These are phyloP conservation scores for Chaetomium cochliodes DNA, from an alignment of 495 filamentous ascomycete species.

Conservation along the genomic window DNA sequence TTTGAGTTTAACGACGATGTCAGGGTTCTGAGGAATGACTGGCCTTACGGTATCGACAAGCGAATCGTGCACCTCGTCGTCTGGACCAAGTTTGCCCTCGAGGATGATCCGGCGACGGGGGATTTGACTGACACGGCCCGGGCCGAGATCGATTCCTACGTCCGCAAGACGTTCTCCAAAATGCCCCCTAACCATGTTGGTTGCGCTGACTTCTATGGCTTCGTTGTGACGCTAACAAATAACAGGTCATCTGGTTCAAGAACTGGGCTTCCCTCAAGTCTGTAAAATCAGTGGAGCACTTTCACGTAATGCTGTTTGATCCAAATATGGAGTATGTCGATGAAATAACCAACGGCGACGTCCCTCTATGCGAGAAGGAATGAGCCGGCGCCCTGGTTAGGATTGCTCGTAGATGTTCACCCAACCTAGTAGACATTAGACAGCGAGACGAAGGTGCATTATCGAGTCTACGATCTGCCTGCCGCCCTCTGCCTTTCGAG, in stretches of 20 bases:
- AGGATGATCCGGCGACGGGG: constrained; percentile 62
- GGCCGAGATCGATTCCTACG: constrained; percentile 64
- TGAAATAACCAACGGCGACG: constrained; percentile 72
- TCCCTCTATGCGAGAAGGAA: constrained; percentile 51
- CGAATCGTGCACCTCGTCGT: constrained; percentile 79
- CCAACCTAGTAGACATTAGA: background rate
- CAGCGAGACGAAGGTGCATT: background rate
- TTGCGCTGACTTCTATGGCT: constrained; percentile 4
- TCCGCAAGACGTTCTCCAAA: constrained; percentile 59
- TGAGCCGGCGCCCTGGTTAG: background rate
- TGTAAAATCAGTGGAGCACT: constrained; percentile 86
- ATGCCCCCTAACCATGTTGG: constrained; percentile 46
- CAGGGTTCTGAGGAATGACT: constrained; percentile 81
- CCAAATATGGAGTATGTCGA: constrained; percentile 67
- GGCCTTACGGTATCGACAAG: constrained; percentile 79
- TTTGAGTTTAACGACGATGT: constrained; percentile 57
- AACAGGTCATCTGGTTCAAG: constrained; percentile 81
- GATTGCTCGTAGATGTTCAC: background rate
- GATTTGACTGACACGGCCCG: constrained; percentile 64
- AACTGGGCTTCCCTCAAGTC: constrained; percentile 82
- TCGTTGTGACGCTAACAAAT: constrained; percentile 1
- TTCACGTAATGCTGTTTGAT: constrained; percentile 85
- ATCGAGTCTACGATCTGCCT: background rate
- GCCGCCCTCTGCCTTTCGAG: background rate
- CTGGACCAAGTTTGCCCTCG: constrained; percentile 79